Evolutionary conservation across 1,139 yeast species (phyloP).

Genomic region (Sugiyamaella paludigena): DNA sequence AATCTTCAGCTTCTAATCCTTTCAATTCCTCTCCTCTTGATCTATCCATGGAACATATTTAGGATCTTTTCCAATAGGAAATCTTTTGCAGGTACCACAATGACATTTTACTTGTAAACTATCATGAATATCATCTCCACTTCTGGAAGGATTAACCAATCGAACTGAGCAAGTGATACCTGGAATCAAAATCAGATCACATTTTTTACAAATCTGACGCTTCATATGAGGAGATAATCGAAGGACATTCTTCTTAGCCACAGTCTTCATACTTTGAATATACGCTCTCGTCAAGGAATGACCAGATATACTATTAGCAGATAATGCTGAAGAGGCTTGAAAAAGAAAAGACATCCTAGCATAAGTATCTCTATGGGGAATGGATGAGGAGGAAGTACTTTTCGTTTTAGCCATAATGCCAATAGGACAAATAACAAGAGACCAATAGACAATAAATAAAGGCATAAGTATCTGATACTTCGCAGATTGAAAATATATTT

Average conservation of each 20-base stretch:
- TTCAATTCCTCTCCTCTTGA: too few species aligned
- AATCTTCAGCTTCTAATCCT: too few species aligned
- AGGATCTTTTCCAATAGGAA: conserved; percentile 42
- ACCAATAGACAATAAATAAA: too few species aligned
- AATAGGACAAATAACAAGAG: too few species aligned
- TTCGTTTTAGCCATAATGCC: conserved; percentile 6
- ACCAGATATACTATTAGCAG: conserved; percentile 11
- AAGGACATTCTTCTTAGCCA: conserved; percentile 62
- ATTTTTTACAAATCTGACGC: conserved; percentile 58
- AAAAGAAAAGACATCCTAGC: conserved; percentile 56
- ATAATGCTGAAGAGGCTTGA: conserved; percentile 47
- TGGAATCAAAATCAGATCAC: conserved; percentile 49
- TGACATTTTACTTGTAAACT: conserved; percentile 32
- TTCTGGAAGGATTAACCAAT: conserved; percentile 33
- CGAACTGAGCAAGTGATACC: conserved; percentile 45
- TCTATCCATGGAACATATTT: conserved; percentile 34
- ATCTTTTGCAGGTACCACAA: conserved; percentile 42
- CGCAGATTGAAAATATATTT: too few species aligned
- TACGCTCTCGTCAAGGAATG: conserved; percentile 40
- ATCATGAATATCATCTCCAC: conserved; percentile 33
- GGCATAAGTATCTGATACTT: too few species aligned
- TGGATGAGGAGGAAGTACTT: not conserved
- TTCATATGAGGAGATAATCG: conserved; percentile 61
- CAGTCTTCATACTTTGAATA: conserved; percentile 37
- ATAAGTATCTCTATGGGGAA: conserved; percentile 59